Evolutionary conservation across 805 yeast genomes (phyloP), one percentile per base, ranked within the genome.

Genomic region (Metschnikowia kofuensis): DNA sequence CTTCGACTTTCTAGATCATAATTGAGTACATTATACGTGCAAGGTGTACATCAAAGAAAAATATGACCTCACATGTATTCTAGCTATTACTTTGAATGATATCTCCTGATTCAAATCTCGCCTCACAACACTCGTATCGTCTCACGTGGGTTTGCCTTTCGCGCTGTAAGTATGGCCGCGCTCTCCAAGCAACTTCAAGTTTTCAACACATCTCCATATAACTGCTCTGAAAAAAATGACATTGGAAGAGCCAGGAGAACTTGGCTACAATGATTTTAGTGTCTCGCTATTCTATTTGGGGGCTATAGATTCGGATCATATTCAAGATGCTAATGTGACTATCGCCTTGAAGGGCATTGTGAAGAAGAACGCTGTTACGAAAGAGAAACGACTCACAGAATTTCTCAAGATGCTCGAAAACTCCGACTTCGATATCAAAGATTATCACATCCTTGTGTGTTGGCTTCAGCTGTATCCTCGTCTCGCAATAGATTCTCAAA

Each of bases 401-500:
- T 59, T 72, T 40, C 48, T 61, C 31, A 52, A 52, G 7, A 61
- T 85, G 30, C 57, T 73, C 2, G 58, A 64, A 4, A 79, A 39
- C 8, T 2, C 50, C 62, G 35, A 48, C 7, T 57, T 64, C 2
- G 52, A 54, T 31, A 59, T 60, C 14, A 47, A 45, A 34, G 84
- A 84, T 52, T 87, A 83, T 45, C 57, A 79, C 27, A 76, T 78
- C 15, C 64, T 77, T n/a, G 75, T 74, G 44, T 77, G 83, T 35
- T 88, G 89, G 96, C 75, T 88, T 40, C 96, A 89, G 64, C 55
- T 89, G 16, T 92, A 88, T 59, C 85, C 97, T 0, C 88, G 89
- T 59, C 68, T 91, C 29, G 76, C 94, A 1, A 74, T 85, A 6
- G 94, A 87, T 52, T 80, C 79, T 46, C 82, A 91, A 2, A 80